Evolutionary conservation across 1,139 yeast genomes (phyloP).

Genomic region (Arxiozyma slooffiae): DNA sequence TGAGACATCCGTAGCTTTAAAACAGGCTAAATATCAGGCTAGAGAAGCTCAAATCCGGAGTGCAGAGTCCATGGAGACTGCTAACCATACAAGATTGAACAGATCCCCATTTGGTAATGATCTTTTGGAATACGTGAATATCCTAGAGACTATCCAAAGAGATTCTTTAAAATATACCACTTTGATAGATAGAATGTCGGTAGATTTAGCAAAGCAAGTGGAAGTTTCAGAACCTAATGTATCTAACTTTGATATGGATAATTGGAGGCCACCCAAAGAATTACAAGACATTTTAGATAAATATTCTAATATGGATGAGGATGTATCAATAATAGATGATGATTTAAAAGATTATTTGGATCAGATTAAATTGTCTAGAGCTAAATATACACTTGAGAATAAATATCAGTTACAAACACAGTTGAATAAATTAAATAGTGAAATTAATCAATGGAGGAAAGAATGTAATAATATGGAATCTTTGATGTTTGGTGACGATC

Average conservation of each 20-base stretch:
- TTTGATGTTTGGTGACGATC: slow-evolving; percentile 26
- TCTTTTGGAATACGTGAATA: slow-evolving; percentile 11
- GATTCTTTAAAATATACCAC: slow-evolving; percentile 22
- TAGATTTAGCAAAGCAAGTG: slow-evolving; percentile 21
- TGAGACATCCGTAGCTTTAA: slow-evolving; percentile 14
- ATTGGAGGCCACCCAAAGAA: slow-evolving; percentile 20
- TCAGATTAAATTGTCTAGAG: slow-evolving; percentile 25
- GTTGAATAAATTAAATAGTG: slow-evolving; percentile 17
- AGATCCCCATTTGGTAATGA: slow-evolving; percentile 3
- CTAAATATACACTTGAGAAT: slow-evolving; percentile 25
- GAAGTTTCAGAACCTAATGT: slow-evolving; percentile 18
- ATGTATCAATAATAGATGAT: background rate
- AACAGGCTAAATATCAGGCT: slow-evolving; percentile 15
- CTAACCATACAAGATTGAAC: background rate
- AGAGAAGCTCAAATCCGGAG: slow-evolving; percentile 15
- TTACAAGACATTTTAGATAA: slow-evolving; percentile 18
- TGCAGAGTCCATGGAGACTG: slow-evolving; percentile 1
- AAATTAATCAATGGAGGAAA: slow-evolving; percentile 26
- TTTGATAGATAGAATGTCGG: slow-evolving; percentile 21
- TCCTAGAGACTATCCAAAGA: slow-evolving; percentile 13
- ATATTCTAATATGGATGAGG: background rate
- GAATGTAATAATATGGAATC: slow-evolving; percentile 27
- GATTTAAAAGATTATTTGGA: slow-evolving; percentile 17
- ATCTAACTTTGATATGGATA: slow-evolving; percentile 15
- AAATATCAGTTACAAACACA: slow-evolving; percentile 22